Percentiles rank a stretch among this genome's conserved stretches.
Evolutionary conservation across 306 rosid species (phyloP).

Genomic region (Datisca glomerata): DNA sequence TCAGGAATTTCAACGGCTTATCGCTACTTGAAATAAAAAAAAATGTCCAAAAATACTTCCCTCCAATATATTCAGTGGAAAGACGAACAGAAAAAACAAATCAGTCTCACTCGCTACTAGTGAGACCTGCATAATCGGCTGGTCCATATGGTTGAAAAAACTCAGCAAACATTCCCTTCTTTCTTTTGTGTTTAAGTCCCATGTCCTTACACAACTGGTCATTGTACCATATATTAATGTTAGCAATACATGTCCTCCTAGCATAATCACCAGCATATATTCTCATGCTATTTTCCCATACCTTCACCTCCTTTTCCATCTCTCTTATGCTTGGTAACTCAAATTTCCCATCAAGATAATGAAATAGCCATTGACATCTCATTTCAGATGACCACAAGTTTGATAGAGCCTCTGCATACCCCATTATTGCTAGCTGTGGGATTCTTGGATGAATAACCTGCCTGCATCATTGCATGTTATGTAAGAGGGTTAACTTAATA

Average conservation of each 20-base stretch:
- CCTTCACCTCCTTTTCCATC: constrained; percentile 28
- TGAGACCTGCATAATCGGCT: too few species aligned
- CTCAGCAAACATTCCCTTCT: constrained; percentile 18
- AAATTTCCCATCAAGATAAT: constrained; percentile 27
- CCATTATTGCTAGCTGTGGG: constrained; percentile 29
- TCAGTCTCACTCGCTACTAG: too few species aligned
- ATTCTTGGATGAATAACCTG: constrained; percentile 30
- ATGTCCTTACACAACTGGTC: constrained; percentile 42
- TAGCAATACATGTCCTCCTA: constrained; percentile 23
- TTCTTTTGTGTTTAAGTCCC: constrained; percentile 27
- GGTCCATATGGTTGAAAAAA: constrained; percentile 32
- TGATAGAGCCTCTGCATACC: constrained; percentile 26
- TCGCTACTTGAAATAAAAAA: too few species aligned
- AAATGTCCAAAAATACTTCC: too few species aligned
- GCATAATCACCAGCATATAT: constrained; percentile 8
- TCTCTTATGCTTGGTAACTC: constrained; percentile 30
- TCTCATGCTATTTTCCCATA: constrained; percentile 29
- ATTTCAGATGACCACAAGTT: constrained; percentile 21
- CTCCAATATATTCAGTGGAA: too few species aligned
- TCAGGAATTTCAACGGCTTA: too few species aligned
- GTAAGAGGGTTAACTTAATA: too few species aligned
- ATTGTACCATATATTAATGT: constrained; percentile 21
- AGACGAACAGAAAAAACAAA: too few species aligned
- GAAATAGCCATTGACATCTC: constrained; percentile 29
- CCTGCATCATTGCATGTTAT: too few species aligned